Conservation (phyloP, 2,329 filamentous ascomycete genomes). For the Monascus ruber region DNA sequence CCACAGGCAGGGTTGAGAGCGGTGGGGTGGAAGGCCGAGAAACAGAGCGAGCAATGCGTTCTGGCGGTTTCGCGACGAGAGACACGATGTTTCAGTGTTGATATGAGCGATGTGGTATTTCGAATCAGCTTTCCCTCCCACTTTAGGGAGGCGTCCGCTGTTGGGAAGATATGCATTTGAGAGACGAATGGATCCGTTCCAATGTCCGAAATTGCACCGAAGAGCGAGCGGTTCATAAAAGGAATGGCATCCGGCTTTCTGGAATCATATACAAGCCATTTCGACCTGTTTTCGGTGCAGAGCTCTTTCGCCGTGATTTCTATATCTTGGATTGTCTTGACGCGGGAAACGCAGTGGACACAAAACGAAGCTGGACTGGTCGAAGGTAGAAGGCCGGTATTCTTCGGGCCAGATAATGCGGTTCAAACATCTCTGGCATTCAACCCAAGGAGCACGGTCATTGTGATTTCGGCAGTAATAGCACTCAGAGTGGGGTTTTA, state of each 20-base stretch:
- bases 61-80: slow-evolving; percentile 25
- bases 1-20: slow-evolving; percentile 35
- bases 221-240: slow-evolving; percentile 33
- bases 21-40: slow-evolving; percentile 25
- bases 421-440: slow-evolving; percentile 36
- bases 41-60: slow-evolving; percentile 38
- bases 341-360: slow-evolving; percentile 27
- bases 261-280: slow-evolving; percentile 37
- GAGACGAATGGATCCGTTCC: slow-evolving; percentile 23
- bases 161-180: slow-evolving; percentile 28
- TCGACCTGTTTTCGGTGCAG: slow-evolving; percentile 29
- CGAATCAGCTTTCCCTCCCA: slow-evolving; percentile 32
- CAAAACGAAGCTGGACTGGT: slow-evolving; percentile 27
- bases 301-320: slow-evolving; percentile 30
- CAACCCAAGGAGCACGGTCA: slow-evolving; percentile 29
- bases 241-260: slow-evolving; percentile 20
- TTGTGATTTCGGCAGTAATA: slow-evolving; percentile 34
- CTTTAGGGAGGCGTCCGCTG: slow-evolving; percentile 12
- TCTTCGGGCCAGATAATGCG: slow-evolving; percentile 37
- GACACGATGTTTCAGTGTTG: slow-evolving; percentile 28
- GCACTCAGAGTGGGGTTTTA: slow-evolving; percentile 40
- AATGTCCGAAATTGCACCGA: slow-evolving; percentile 23
- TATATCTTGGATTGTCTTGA: slow-evolving; percentile 25
- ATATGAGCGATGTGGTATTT: slow-evolving; percentile 28
- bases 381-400: slow-evolving; percentile 30